Percentiles rank a stretch among this genome's conserved stretches.
Conservation (phyloP, 2,329 filamentous ascomycete species). For the Rhytidhysteron rufulum region DNA sequence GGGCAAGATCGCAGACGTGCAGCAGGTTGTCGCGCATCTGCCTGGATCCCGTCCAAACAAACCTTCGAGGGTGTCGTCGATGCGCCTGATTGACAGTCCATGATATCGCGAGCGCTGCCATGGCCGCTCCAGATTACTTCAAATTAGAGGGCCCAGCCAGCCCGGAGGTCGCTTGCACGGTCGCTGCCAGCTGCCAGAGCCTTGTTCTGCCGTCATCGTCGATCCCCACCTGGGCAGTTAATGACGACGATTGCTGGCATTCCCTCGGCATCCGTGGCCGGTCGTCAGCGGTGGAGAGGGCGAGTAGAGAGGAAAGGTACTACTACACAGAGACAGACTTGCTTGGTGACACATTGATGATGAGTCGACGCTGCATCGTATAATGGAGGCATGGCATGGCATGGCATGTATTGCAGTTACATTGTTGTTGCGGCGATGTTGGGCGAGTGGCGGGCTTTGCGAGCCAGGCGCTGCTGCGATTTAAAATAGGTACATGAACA, state of each 20-base stretch:
- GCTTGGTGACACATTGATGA: too few relatives aligned
- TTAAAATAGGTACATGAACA: slow-evolving; percentile 5
- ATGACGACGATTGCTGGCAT: too few relatives aligned
- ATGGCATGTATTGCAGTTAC: too few relatives aligned
- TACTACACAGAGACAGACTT: neutral
- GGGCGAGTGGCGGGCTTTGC: slow-evolving; percentile 1
- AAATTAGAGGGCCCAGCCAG: slow-evolving; percentile 4
- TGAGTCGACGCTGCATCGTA: too few relatives aligned
- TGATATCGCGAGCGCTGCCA: neutral
- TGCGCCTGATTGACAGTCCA: slow-evolving; percentile 5
- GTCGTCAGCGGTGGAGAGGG: neutral
- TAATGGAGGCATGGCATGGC: too few relatives aligned
- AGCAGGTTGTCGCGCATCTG: slow-evolving; percentile 20
- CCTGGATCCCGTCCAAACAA: slow-evolving; percentile 9
- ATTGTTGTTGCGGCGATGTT: too few relatives aligned
- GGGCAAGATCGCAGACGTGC: slow-evolving; percentile 26
- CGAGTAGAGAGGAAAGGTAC: neutral
- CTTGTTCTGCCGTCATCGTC: neutral
- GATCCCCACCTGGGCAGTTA: neutral
- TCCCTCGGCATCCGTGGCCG: neutral
- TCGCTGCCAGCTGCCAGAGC: neutral
- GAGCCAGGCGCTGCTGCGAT: slow-evolving; percentile 6
- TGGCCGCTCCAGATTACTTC: neutral
- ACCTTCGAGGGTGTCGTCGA: slow-evolving; percentile 7
- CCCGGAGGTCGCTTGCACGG: neutral